A percentile compares a stretch with the other conserved stretches of the same genome.
Conservation (phyloP, 2,329 filamentous ascomycete genomes). For the Botryotinia narcissicola region DNA sequence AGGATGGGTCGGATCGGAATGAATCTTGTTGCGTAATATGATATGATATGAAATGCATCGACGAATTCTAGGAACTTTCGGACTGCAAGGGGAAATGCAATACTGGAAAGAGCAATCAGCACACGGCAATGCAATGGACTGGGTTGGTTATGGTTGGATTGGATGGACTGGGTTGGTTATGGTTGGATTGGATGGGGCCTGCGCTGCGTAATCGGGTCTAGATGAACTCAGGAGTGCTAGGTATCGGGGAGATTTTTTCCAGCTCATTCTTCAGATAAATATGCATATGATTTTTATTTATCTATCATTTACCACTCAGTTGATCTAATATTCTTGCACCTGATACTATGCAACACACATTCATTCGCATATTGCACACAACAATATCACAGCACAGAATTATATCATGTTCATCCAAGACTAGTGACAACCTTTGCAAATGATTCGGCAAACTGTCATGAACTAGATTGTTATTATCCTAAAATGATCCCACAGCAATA, state of each 20-base stretch:
- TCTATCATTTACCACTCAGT: not conserved
- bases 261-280: not conserved
- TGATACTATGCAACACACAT: not conserved
- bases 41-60: not conserved
- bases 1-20: not conserved
- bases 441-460: not conserved
- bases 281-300: not conserved
- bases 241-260: not conserved
- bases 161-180: not conserved
- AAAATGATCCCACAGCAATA: not conserved
- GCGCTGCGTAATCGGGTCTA: not conserved
- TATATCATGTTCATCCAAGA: not conserved
- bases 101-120: too few species aligned
- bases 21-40: conserved; percentile 7
- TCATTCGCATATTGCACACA: not conserved
- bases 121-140: not conserved
- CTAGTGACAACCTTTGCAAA: not conserved
- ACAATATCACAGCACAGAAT: not conserved
- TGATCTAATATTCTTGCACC: not conserved
- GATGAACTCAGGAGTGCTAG: not conserved
- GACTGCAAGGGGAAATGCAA: not conserved
- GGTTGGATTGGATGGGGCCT: not conserved
- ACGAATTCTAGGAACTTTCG: not conserved
- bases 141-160: not conserved
- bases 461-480: not conserved